A percentile compares a stretch with the other conserved stretches of the same genome.
Conservation (phyloP, 129 eudicot genomes). For the Centella asiatica region DNA sequence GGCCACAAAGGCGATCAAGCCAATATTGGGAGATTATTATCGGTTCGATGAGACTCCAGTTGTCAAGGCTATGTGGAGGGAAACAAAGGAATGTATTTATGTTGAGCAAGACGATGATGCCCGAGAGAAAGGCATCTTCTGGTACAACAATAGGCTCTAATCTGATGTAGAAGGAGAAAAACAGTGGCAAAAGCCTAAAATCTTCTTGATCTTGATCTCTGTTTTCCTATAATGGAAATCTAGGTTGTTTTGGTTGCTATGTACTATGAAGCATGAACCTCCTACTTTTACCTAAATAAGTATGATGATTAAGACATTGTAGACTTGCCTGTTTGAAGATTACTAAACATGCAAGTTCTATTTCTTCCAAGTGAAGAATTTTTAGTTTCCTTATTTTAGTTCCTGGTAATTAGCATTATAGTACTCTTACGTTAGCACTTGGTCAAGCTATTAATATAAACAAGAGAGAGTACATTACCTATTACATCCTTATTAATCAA, state of each 20-base stretch:
- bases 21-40: constrained; percentile 17
- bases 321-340: too few relatives aligned
- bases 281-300: not conserved
- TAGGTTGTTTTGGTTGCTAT: not conserved
- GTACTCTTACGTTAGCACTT: too few relatives aligned
- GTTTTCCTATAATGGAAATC: not conserved
- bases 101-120: constrained; percentile 13
- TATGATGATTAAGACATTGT: not conserved
- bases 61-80: constrained; percentile 20
- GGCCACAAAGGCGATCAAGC: constrained; percentile 19
- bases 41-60: constrained; percentile 16
- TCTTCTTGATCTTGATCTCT: not conserved
- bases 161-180: not conserved
- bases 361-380: too few relatives aligned
- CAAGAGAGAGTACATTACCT: too few relatives aligned
- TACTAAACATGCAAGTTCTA: too few relatives aligned
- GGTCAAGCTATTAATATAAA: too few relatives aligned
- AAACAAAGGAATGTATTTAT: constrained; percentile 18
- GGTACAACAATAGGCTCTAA: constrained; percentile 10
- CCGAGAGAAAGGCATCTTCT: constrained; percentile 10
- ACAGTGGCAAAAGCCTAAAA: not conserved
- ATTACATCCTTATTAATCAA: too few relatives aligned
- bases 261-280: constrained; percentile 2
- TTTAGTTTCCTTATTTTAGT: too few relatives aligned
- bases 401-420: too few relatives aligned